A percentile compares a stretch with the other conserved stretches of the same genome.
phyloP scores from a whole-genome alignment of 345 rosid genomes.

The Citrus inodora region DNA sequence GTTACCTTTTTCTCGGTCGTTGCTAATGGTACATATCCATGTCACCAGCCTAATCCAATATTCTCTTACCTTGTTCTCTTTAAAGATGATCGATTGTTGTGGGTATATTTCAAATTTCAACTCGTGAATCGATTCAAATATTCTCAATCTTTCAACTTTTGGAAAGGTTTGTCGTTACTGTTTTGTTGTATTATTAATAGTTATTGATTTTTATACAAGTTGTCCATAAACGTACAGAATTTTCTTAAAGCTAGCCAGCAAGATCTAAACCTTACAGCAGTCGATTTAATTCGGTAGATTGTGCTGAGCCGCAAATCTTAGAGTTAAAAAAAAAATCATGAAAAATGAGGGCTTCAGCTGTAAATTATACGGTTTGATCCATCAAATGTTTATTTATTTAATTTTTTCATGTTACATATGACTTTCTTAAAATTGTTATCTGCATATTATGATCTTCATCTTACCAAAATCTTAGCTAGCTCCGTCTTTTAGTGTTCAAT shows the following conservation, averaged over 20 bases:
- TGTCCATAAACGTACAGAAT: not conserved
- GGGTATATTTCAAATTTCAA: not conserved
- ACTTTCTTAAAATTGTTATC: too few relatives aligned
- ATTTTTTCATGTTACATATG: too few relatives aligned
- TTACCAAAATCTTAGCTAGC: not conserved
- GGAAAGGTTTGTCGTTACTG: not conserved
- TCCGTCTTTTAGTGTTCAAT: not conserved
- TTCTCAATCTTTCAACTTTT: not conserved
- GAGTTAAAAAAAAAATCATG: too few relatives aligned
- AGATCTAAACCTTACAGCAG: too few relatives aligned
- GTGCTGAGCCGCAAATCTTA: too few relatives aligned
- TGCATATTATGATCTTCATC: not conserved
- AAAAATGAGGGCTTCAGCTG: too few relatives aligned
- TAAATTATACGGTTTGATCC: too few relatives aligned
- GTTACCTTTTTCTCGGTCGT: not conserved
- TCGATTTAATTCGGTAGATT: too few relatives aligned
- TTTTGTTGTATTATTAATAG: not conserved
- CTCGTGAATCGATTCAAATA: not conserved
- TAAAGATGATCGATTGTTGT: not conserved
- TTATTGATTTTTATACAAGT: not conserved
- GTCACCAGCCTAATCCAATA: conserved; percentile 27
- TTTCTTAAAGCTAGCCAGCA: not conserved
- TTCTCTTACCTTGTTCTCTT: not conserved
- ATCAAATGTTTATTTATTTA: too few relatives aligned
- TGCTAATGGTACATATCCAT: conserved; percentile 12